Conservation (phyloP, 495 filamentous ascomycete genomes). For the Clohesyomyces aquaticus region DNA sequence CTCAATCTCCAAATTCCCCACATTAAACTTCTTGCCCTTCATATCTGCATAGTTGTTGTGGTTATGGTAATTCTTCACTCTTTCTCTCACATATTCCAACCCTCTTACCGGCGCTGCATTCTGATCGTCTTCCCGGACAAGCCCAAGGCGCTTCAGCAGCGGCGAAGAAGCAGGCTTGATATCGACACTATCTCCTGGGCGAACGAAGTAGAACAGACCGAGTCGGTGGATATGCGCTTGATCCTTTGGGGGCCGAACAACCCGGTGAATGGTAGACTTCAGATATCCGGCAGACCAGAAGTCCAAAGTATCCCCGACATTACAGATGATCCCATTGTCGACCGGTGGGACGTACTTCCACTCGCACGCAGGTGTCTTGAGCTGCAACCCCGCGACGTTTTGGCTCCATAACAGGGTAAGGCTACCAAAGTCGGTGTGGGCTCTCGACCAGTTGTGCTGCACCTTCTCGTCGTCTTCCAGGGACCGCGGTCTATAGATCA, state of each 20-base stretch:
- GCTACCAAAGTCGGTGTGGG: constrained; percentile 59
- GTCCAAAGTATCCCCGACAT: constrained; percentile 43
- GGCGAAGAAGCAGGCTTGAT: constrained; percentile 53
- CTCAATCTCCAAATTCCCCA: constrained; percentile 37
- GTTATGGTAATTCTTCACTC: constrained; percentile 49
- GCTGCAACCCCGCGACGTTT: constrained; percentile 60
- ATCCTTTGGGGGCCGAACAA: constrained; percentile 41
- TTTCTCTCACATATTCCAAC: constrained; percentile 54
- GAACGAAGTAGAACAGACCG: constrained; percentile 45
- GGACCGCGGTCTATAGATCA: constrained; percentile 56
- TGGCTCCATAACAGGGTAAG: constrained; percentile 61
- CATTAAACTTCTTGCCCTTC: constrained; percentile 35
- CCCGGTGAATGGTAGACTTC: constrained; percentile 40
- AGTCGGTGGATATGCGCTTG: constrained; percentile 42
- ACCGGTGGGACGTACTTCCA: constrained; percentile 45
- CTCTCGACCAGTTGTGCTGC: constrained; percentile 50
- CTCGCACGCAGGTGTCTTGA: constrained; percentile 43
- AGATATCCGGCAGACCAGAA: constrained; percentile 45
- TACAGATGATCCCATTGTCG: constrained; percentile 42
- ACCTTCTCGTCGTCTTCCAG: constrained; percentile 53
- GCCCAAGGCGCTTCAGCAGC: constrained; percentile 53
- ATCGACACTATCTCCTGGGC: constrained; percentile 50
- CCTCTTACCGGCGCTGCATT: constrained; percentile 42
- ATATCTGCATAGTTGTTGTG: constrained; percentile 36
- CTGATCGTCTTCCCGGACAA: constrained; percentile 48